A percentile compares a stretch with the other conserved stretches of the same genome.
Evolutionary conservation across 1,284 basidiomycete species (phyloP).

Genomic region (Peniophora sp.): DNA sequence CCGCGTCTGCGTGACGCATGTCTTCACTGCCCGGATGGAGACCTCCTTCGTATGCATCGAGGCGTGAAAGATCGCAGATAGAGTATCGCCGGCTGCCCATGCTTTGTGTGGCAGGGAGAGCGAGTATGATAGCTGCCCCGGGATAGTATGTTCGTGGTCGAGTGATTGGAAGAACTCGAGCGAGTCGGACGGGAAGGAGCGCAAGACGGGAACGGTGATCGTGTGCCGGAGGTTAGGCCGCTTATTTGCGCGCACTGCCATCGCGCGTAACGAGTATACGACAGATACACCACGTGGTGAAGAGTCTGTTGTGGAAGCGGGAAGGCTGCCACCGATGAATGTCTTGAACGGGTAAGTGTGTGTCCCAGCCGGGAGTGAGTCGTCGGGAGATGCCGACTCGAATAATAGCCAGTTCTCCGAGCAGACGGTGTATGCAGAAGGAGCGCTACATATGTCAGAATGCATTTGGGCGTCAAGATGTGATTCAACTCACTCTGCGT

Average conservation of each 20-base stretch:
- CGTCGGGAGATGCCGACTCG: neutral
- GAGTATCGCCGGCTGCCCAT: conserved; percentile 72
- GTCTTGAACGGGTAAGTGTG: conserved; percentile 77
- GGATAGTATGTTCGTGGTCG: conserved; percentile 85
- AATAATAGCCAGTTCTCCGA: neutral
- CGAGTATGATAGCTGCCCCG: conserved; percentile 78
- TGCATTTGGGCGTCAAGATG: neutral
- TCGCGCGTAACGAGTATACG: neutral
- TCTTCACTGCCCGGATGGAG: conserved; percentile 35
- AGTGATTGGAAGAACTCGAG: conserved; percentile 84
- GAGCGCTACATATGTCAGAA: neutral
- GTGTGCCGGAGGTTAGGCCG: conserved; percentile 46
- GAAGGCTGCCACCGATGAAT: conserved; percentile 62
- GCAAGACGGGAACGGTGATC: conserved; percentile 50
- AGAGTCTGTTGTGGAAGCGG: conserved; percentile 49
- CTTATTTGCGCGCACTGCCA: neutral
- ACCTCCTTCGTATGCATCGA: conserved; percentile 74
- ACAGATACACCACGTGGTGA: conserved; percentile 25
- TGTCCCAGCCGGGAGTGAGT: conserved; percentile 33
- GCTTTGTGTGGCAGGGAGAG: conserved; percentile 73
- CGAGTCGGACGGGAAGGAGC: conserved; percentile 65
- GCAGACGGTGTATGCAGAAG: neutral
- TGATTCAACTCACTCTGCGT: too few species aligned
- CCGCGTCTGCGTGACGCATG: neutral
- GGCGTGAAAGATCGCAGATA: conserved; percentile 72